Conservation (phyloP, 768 basidiomycete species). For the Thelephora ganbajun region DNA sequence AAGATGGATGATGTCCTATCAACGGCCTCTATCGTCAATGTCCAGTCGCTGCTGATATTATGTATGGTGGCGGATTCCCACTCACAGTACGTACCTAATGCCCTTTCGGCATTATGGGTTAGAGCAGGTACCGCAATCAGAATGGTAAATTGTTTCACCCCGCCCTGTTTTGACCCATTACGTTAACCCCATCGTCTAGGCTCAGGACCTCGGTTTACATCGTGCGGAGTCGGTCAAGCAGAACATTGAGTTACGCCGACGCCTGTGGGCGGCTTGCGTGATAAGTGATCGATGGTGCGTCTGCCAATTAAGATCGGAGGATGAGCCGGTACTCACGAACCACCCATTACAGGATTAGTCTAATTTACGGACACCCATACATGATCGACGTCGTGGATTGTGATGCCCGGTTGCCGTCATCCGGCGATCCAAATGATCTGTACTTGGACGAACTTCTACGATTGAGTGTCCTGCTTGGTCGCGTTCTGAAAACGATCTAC, state of each 20-base stretch:
- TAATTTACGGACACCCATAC: slow-evolving; percentile 85
- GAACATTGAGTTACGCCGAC: slow-evolving; percentile 72
- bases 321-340: background rate
- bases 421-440: slow-evolving; percentile 62
- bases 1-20: slow-evolving; percentile 86
- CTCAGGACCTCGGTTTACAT: slow-evolving; percentile 93
- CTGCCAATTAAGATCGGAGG: background rate
- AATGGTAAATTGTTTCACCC: slow-evolving; percentile 45
- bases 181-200: slow-evolving; percentile 29
- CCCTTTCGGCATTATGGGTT: slow-evolving; percentile 77
- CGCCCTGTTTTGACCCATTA: slow-evolving; percentile 2
- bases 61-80: slow-evolving; percentile 86
- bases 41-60: slow-evolving; percentile 76
- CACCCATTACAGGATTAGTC: slow-evolving; percentile 45
- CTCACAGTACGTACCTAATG: slow-evolving; percentile 77
- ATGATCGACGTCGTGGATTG: slow-evolving; percentile 97
- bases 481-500: slow-evolving; percentile 88
- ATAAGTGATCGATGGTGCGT: slow-evolving; percentile 84
- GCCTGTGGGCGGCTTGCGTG: slow-evolving; percentile 91
- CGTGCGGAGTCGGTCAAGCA: slow-evolving; percentile 79
- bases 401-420: slow-evolving; percentile 85
- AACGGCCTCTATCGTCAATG: slow-evolving; percentile 72
- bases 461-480: slow-evolving; percentile 80
- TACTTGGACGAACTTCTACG: slow-evolving; percentile 90
- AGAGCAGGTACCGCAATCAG: slow-evolving; percentile 81